A percentile compares a stretch with the other conserved stretches of the same genome.
These are phyloP conservation scores for Rhizodiscina lignyota DNA, from an alignment of 495 filamentous ascomycete species.

Conservation along the genomic window DNA sequence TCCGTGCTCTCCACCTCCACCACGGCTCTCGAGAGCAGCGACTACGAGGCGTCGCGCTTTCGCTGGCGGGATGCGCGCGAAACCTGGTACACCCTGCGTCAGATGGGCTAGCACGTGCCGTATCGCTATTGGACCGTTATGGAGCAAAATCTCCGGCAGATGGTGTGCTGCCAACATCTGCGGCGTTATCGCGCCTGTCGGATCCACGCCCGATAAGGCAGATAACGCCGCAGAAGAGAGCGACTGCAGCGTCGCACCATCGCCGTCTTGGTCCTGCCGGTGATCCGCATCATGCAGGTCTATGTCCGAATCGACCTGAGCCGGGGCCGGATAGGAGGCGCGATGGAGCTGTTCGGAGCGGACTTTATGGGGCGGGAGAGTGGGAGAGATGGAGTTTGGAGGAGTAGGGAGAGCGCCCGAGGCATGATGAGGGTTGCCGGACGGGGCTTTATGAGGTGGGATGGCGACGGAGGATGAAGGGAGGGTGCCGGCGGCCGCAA, in stretches of 20 bases:
- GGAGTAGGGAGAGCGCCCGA: slow-evolving; percentile 65
- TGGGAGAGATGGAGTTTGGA: slow-evolving; percentile 90
- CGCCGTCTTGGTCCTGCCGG: slow-evolving; percentile 14
- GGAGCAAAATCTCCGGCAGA: slow-evolving; percentile 76
- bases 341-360: slow-evolving; percentile 20
- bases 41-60: slow-evolving; percentile 84
- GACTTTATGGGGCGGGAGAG: slow-evolving; percentile 65
- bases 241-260: slow-evolving; percentile 29
- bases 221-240: slow-evolving; percentile 13
- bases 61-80: slow-evolving; percentile 75
- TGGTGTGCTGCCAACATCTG: slow-evolving; percentile 79
- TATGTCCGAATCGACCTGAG: slow-evolving; percentile 75
- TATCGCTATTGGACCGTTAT: slow-evolving; percentile 81
- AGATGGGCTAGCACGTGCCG: slow-evolving; percentile 88
- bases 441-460: slow-evolving; percentile 35
- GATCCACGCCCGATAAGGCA: slow-evolving; percentile 42
- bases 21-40: slow-evolving; percentile 61
- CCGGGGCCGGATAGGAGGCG: slow-evolving; percentile 33
- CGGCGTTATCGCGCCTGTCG: slow-evolving; percentile 68
- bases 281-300: slow-evolving; percentile 62
- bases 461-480: slow-evolving; percentile 40
- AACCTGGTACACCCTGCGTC: slow-evolving; percentile 84
- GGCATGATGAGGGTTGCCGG: slow-evolving; percentile 16
- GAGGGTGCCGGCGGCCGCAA: slow-evolving; percentile 35
- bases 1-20: slow-evolving; percentile 44